Percentiles rank a stretch among this genome's conserved stretches.
Conservation (phyloP, 2,329 filamentous ascomycete genomes). For the Beauveria pseudobassiana region DNA sequence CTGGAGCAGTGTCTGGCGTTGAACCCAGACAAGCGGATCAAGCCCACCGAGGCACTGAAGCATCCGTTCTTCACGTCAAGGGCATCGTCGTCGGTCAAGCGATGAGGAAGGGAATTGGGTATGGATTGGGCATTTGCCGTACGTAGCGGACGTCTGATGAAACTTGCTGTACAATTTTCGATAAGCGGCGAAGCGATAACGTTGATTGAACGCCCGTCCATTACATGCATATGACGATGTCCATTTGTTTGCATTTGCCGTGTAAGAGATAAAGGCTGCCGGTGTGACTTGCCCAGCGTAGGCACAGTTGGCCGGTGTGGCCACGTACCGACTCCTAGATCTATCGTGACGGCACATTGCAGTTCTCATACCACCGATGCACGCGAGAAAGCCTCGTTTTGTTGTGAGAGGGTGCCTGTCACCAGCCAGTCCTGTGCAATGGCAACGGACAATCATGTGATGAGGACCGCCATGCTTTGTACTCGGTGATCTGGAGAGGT, state of each 20-base stretch:
- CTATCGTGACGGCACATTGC: background rate
- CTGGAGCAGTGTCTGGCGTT: slow-evolving; percentile 81
- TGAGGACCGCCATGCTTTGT: background rate
- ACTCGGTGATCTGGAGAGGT: background rate
- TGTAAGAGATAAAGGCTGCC: background rate
- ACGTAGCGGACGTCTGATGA: background rate
- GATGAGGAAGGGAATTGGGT: slow-evolving; percentile 11
- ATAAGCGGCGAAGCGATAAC: background rate
- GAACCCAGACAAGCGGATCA: slow-evolving; percentile 88
- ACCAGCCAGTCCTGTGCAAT: background rate
- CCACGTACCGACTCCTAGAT: background rate
- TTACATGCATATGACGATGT: background rate
- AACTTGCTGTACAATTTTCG: background rate
- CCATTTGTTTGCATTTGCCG: background rate
- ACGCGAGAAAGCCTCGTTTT: background rate
- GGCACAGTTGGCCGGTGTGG: background rate
- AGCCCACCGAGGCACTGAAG: slow-evolving; percentile 74
- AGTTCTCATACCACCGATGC: background rate
- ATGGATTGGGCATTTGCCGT: background rate
- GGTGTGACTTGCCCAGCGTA: background rate
- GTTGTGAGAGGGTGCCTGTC: background rate
- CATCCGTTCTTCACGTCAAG: slow-evolving; percentile 72
- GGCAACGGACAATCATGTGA: background rate
- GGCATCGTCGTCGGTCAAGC: slow-evolving; percentile 14
- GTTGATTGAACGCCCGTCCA: background rate